These are phyloP conservation scores for Trichomonas tenax DNA, from an alignment of 208 protist genomes.

Conservation along the genomic window DNA sequence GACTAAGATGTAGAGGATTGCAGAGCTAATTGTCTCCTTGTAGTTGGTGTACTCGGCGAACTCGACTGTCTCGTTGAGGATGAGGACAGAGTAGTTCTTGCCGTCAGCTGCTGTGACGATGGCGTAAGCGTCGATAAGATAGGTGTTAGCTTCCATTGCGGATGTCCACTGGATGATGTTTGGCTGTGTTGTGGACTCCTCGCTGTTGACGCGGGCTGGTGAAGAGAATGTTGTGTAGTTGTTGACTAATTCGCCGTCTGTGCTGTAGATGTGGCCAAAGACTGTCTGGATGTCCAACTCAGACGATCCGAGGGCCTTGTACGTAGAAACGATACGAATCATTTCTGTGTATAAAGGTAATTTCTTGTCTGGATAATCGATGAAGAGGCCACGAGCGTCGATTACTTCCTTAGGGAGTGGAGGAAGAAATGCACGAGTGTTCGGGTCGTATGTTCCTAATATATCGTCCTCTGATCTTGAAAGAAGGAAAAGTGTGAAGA, in stretches of 20 bases:
- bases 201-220: background rate
- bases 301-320: background rate
- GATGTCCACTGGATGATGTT: background rate
- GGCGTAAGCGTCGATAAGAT: background rate
- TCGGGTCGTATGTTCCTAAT: background rate
- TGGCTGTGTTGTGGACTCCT: background rate
- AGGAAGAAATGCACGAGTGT: background rate
- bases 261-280: background rate
- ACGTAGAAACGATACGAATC: background rate
- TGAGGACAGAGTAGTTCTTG: background rate
- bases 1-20: background rate
- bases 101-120: background rate
- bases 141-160: background rate
- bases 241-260: background rate
- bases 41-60: background rate
- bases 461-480: background rate
- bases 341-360: background rate
- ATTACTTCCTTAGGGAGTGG: background rate
- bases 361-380: background rate
- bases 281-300: background rate
- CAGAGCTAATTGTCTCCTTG: background rate
- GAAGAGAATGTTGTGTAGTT: background rate
- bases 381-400: background rate
- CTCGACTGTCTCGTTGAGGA: background rate
- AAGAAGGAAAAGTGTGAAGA: background rate